Percentiles rank a stretch among this genome's conserved stretches.
These are phyloP conservation scores for Ophiostoma novo-ulmi DNA, from an alignment of 2,329 filamentous ascomycete genomes.

Conservation along the genomic window DNA sequence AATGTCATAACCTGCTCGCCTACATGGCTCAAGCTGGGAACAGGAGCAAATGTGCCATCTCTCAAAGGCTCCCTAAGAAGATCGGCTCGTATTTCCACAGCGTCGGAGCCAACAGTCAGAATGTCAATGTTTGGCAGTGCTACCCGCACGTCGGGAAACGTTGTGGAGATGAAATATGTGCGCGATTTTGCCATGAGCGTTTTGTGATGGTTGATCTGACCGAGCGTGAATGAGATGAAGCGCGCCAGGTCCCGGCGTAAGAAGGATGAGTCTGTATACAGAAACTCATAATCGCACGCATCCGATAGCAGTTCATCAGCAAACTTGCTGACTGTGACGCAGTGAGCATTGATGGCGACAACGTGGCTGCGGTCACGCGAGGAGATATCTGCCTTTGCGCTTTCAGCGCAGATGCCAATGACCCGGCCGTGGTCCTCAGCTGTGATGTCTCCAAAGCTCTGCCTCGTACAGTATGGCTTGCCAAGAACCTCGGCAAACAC, in stretches of 20 bases:
- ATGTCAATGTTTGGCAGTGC: slow-evolving; percentile 83
- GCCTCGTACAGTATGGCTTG: slow-evolving; percentile 60
- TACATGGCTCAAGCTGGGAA: slow-evolving; percentile 78
- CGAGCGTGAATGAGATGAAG: slow-evolving; percentile 73
- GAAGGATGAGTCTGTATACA: slow-evolving; percentile 69
- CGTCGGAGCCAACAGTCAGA: slow-evolving; percentile 78
- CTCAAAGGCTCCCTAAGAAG: slow-evolving; percentile 66
- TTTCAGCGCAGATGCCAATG: slow-evolving; percentile 56
- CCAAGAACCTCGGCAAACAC: slow-evolving; percentile 75
- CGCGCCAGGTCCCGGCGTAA: slow-evolving; percentile 70
- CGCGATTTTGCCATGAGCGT: slow-evolving; percentile 70
- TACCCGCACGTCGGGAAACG: slow-evolving; percentile 77
- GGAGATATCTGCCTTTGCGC: slow-evolving; percentile 54
- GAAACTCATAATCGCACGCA: slow-evolving; percentile 77
- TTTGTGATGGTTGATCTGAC: slow-evolving; percentile 72
- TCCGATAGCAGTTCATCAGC: slow-evolving; percentile 61
- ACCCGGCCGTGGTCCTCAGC: slow-evolving; percentile 58
- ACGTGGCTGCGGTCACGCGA: slow-evolving; percentile 55
- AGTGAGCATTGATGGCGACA: slow-evolving; percentile 71
- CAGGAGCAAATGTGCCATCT: slow-evolving; percentile 56
- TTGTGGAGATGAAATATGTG: slow-evolving; percentile 82
- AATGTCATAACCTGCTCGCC: slow-evolving; percentile 81
- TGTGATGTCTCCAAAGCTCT: slow-evolving; percentile 50
- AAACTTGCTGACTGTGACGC: slow-evolving; percentile 64
- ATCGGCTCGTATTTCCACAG: slow-evolving; percentile 79